Evolutionary conservation across 192 early-diverging fungal species (phyloP).

Genomic region (Coemansia sp.): DNA sequence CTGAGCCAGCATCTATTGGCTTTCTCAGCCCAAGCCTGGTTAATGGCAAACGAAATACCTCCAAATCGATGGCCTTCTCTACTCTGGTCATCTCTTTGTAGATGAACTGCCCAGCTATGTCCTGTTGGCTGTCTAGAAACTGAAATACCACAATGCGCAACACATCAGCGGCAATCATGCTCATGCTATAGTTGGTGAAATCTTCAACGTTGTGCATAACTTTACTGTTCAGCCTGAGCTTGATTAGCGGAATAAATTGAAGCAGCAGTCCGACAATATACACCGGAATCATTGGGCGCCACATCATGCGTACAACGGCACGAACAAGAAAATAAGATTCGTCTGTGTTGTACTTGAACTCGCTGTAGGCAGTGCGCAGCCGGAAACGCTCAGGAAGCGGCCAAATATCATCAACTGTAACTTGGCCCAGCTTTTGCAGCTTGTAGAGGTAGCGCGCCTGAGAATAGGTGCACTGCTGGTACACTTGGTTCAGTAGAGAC

Average conservation of each 20-base stretch:
- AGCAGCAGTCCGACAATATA: constrained; percentile 17
- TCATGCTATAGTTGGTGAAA: no score
- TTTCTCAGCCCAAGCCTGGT: constrained; percentile 4
- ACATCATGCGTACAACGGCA: constrained; percentile 26
- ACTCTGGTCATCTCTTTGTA: neutral
- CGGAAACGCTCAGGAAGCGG: neutral
- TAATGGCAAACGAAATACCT: constrained; percentile 30
- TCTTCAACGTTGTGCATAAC: no score
- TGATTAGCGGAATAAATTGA: no score
- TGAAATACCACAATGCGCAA: no score
- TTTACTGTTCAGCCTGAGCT: no score
- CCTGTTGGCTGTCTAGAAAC: constrained; percentile 2
- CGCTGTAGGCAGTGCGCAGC: neutral
- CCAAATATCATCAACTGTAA: neutral
- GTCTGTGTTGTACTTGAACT: constrained; percentile 27
- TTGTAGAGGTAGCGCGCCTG: no score
- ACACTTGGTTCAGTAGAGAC: no score
- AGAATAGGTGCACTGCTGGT: no score
- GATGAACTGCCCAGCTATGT: neutral
- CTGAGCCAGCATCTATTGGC: neutral
- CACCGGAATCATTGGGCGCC: constrained; percentile 31
- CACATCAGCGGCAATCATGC: no score
- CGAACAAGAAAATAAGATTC: constrained; percentile 31
- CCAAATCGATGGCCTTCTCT: neutral
- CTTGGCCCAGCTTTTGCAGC: no score